Evolutionary conservation across 2,329 filamentous ascomycete species (phyloP).

Genomic region (Aphanocladium album): DNA sequence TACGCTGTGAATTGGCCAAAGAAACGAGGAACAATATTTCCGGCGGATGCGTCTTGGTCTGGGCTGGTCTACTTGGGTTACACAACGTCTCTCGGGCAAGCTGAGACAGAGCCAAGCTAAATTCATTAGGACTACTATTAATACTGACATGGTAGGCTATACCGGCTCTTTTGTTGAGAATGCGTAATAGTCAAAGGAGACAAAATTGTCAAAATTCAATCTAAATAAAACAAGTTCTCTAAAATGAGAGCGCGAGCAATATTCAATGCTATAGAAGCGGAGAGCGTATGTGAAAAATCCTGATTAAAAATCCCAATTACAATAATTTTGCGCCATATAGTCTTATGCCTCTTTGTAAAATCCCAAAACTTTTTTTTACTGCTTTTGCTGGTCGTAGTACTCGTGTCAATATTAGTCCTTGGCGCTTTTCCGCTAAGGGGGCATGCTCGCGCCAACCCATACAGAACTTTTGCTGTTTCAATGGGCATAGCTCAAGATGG

Average conservation of each 20-base stretch:
- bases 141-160: too few species aligned
- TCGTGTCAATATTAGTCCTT: not conserved
- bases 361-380: not conserved
- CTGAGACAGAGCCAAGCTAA: not conserved
- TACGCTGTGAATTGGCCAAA: too few species aligned
- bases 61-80: not conserved
- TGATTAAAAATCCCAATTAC: not conserved
- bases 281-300: not conserved
- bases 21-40: not conserved
- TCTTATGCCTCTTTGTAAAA: not conserved
- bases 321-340: not conserved
- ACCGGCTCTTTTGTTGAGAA: too few species aligned
- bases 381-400: not conserved
- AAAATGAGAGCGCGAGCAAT: not conserved
- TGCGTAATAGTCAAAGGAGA: not conserved
- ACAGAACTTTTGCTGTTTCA: not conserved
- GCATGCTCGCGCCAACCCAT: not conserved
- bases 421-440: not conserved
- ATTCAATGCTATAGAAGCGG: not conserved
- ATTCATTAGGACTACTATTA: not conserved
- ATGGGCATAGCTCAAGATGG: conserved; percentile 7
- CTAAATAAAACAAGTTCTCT: not conserved
- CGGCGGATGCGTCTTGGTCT: not conserved
- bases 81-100: not conserved
- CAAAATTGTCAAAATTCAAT: not conserved